These are phyloP conservation scores for Debaryomyces singareniensis DNA, from an alignment of 1,139 yeast species.

Conservation along the genomic window DNA sequence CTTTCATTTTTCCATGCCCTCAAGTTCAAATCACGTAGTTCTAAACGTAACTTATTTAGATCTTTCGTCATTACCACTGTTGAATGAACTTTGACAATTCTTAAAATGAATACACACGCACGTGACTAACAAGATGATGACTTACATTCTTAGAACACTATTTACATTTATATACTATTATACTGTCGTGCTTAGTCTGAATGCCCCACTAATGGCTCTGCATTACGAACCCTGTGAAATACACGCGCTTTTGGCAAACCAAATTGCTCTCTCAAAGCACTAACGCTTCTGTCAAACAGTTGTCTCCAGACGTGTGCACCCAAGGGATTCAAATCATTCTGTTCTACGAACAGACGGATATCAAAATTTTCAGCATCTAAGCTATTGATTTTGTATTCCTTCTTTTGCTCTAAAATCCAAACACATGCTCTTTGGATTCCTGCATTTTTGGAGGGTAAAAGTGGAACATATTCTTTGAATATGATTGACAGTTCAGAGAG, in stretches of 20 bases:
- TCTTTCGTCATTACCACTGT: constrained; percentile 6
- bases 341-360: constrained; percentile 59
- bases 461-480: constrained; percentile 66
- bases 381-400: constrained; percentile 9
- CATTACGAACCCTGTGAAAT: constrained; percentile 48
- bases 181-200: constrained; percentile 1
- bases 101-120: not conserved
- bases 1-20: constrained; percentile 51
- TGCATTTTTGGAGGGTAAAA: constrained; percentile 84
- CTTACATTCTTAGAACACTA: not conserved
- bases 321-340: constrained; percentile 56
- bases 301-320: constrained; percentile 96
- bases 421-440: constrained; percentile 78
- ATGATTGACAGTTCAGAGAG: constrained; percentile 34
- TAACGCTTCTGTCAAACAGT: constrained; percentile 72
- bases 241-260: constrained; percentile 73
- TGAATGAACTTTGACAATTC: not conserved
- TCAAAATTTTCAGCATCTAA: constrained; percentile 48
- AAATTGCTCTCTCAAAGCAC: constrained; percentile 58
- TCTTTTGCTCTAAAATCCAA: constrained; percentile 81
- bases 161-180: not conserved
- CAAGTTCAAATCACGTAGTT: constrained; percentile 36
- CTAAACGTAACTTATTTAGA: constrained; percentile 7
- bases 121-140: not conserved
- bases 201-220: constrained; percentile 15